Base-by-base conservation (phyloP, 73 alveolate species). In the Halteria grandinella region DNA sequence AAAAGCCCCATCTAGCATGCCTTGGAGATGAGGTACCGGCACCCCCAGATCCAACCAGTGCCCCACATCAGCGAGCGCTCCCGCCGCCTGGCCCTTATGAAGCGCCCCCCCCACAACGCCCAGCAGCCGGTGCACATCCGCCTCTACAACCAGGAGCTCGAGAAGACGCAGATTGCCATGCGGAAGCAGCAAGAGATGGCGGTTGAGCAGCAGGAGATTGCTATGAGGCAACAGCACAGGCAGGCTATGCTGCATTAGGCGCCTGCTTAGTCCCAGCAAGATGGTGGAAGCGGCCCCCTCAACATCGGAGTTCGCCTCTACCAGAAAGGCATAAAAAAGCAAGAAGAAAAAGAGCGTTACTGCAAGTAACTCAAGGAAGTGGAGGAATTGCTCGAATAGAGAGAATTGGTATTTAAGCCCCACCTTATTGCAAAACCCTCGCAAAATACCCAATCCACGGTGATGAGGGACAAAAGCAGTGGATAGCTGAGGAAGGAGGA, bases 261-360 rank as follows among this genome's bases (percentile, higher is more conserved):
- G n/a, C n/a, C n/a, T n/a, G n/a, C n/a, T n/a, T n/a, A n/a, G n/a
- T n/a, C n/a, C n/a, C n/a, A n/a, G n/a, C n/a, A n/a, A n/a, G n/a
- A n/a, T n/a, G n/a, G n/a, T n/a, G n/a, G 51, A 43, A 11, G 79
- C 18, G 50, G 24, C 7, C 33, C 53, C n/a, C 59, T 66, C 14
- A 79, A 79, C 47, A 29, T 43, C 37, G 89, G 89, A 17, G 48
- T 41, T n/a, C 47, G 89, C 36, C 72, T 79, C 11, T 79, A 79
- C 51, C 70, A 79, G 31, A 79, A 52, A 29, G 89, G 89, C 1
- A 47, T 79, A 3, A 64, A 79, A 58, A 51, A 58, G 49, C 8
- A 24, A 10, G 89, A 79, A 28, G 83, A 79, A 43, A 32, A 32
- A 18, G 89, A 79, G 25, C 23, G 83, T 17, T 45, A 17, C 32